These are phyloP conservation scores for Mycena galopus DNA, from an alignment of 768 basidiomycete species.

Conservation along the genomic window DNA sequence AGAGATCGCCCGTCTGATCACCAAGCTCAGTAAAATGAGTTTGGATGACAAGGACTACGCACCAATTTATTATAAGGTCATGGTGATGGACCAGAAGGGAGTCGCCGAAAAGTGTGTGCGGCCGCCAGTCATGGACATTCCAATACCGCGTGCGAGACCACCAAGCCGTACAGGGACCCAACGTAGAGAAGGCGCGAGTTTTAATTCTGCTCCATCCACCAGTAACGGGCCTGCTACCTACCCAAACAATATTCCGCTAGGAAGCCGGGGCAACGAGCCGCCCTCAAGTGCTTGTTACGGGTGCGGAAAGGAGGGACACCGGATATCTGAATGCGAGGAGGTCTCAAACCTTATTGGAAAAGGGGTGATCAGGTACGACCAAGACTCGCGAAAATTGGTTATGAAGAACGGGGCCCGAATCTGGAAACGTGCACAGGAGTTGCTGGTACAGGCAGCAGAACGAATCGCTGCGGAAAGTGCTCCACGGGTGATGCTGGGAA, in stretches of 20 bases:
- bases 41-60: conserved; percentile 24
- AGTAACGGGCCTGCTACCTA: no score
- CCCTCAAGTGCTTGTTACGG: no score
- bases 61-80: conserved; percentile 22
- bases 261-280: no score
- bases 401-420: not conserved
- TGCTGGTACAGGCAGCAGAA: not conserved
- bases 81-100: not conserved
- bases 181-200: no score
- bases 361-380: no score
- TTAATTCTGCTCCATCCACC: no score
- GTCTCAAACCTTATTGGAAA: not conserved
- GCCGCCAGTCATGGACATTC: no score
- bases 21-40: not conserved
- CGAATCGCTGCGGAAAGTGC: not conserved
- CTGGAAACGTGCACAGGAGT: not conserved
- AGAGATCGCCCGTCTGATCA: not conserved
- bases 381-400: not conserved
- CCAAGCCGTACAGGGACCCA: no score
- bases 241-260: no score
- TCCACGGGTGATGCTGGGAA: not conserved
- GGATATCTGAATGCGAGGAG: not conserved
- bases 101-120: no score
- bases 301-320: not conserved
- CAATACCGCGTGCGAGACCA: no score